A percentile compares a stretch with the other conserved stretches of the same genome.
Evolutionary conservation across 2,329 filamentous ascomycete species (phyloP).

Genomic region (Verticillium zaregamsianum): DNA sequence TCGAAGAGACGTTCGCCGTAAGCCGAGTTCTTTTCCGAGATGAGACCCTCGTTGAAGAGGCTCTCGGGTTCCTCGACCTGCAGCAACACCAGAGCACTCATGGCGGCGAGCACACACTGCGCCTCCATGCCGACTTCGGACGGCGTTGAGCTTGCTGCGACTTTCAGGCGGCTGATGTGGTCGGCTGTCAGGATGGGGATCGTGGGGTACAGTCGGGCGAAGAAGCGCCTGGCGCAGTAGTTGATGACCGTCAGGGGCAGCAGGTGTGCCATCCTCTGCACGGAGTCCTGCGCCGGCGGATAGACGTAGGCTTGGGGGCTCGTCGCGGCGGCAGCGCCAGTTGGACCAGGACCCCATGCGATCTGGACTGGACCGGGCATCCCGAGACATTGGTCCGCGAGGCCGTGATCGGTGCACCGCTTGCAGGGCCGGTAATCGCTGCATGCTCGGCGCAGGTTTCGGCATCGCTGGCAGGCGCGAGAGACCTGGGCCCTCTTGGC

Average conservation of each 20-base stretch:
- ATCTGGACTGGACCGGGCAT: slow-evolving; percentile 11
- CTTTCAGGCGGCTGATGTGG: slow-evolving; percentile 27
- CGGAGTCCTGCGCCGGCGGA: slow-evolving; percentile 16
- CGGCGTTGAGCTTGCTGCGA: slow-evolving; percentile 9
- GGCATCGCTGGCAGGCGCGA: slow-evolving; percentile 38
- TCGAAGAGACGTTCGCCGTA: slow-evolving; percentile 35
- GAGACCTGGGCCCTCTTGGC: slow-evolving; percentile 36
- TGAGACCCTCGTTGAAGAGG: slow-evolving; percentile 24
- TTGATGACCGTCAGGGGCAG: slow-evolving; percentile 28
- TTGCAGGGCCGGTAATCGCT: slow-evolving; percentile 39
- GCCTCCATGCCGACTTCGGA: slow-evolving; percentile 26
- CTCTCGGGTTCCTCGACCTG: slow-evolving; percentile 33
- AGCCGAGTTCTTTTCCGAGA: slow-evolving; percentile 28
- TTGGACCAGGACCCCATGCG: slow-evolving; percentile 14
- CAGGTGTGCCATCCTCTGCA: slow-evolving; percentile 26
- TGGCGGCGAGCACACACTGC: slow-evolving; percentile 29
- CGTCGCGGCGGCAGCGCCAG: neutral
- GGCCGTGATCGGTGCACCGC: slow-evolving; percentile 36
- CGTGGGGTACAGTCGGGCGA: slow-evolving; percentile 33
- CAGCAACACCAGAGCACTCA: slow-evolving; percentile 36
- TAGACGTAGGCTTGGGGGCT: slow-evolving; percentile 15
- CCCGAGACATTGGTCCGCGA: slow-evolving; percentile 31
- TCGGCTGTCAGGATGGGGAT: slow-evolving; percentile 36
- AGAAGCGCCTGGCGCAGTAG: slow-evolving; percentile 34
- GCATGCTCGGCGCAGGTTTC: slow-evolving; percentile 36